Evolutionary conservation across 176 grass and related monocot genomes (phyloP).

Genomic region (Ensete ventricosum): DNA sequence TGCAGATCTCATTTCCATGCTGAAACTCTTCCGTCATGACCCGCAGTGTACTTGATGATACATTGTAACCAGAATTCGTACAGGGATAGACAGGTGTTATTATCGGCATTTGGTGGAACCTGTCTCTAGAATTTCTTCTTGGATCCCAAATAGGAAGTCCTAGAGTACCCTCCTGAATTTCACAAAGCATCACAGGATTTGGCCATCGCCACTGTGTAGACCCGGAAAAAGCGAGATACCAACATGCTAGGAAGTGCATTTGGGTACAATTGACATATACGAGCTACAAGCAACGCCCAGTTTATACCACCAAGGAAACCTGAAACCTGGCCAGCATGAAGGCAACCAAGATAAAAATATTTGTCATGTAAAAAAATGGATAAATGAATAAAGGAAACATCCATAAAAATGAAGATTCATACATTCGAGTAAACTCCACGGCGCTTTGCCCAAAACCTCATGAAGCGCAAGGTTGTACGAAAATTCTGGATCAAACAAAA

Average conservation of each 20-base stretch:
- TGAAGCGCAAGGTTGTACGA: constrained; percentile 77
- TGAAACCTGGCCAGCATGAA: constrained; percentile 49
- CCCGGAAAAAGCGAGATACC: constrained; percentile 82
- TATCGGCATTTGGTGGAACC: constrained; percentile 84
- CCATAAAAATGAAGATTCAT: constrained; percentile 20
- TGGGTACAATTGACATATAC: constrained; percentile 90
- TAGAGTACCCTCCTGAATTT: constrained; percentile 68
- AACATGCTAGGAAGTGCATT: constrained; percentile 81
- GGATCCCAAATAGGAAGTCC: constrained; percentile 87
- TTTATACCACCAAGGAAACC: constrained; percentile 99
- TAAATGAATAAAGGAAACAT: background rate
- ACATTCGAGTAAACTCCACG: constrained; percentile 94
- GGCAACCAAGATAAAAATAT: constrained; percentile 1
- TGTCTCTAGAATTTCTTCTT: constrained; percentile 79
- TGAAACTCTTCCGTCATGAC: constrained; percentile 87
- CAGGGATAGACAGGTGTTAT: constrained; percentile 94
- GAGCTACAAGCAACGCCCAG: constrained; percentile 86
- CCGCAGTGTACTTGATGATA: constrained; percentile 63
- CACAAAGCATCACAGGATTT: constrained; percentile 91
- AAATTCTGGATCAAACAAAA: constrained; percentile 59
- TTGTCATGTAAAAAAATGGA: background rate
- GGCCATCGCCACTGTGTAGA: constrained; percentile 92
- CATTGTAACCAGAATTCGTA: constrained; percentile 97
- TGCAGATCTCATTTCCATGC: constrained; percentile 53
- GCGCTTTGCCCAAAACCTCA: constrained; percentile 81